These are phyloP conservation scores for Camillea tinctor DNA, from an alignment of 2,329 filamentous ascomycete species.

Conservation along the genomic window DNA sequence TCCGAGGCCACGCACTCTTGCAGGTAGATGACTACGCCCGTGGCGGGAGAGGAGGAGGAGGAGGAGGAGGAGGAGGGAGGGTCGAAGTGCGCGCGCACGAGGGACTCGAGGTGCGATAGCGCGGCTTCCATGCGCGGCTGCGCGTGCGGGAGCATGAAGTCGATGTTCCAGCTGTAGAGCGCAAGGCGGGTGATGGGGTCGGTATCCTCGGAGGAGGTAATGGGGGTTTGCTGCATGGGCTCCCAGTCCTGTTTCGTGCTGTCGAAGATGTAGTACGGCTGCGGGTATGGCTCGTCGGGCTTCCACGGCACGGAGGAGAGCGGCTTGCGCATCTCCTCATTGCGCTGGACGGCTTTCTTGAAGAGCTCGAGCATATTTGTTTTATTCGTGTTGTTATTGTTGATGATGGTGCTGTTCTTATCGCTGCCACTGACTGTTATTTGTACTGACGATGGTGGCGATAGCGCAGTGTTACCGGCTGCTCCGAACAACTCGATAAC, in stretches of 20 bases:
- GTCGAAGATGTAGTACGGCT: conserved; percentile 26
- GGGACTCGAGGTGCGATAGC: conserved; percentile 22
- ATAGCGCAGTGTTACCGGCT: too few species aligned
- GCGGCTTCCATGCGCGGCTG: conserved; percentile 27
- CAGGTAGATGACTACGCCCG: conserved; percentile 44
- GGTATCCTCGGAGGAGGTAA: not conserved
- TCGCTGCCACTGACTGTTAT: too few species aligned
- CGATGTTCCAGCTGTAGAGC: conserved; percentile 34
- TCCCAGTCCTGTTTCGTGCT: conserved; percentile 18
- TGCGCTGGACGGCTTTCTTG: conserved; percentile 19
- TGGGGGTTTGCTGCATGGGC: not conserved
- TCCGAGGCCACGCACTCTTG: conserved; percentile 50
- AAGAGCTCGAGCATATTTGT: conserved; percentile 25
- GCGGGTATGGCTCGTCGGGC: conserved; percentile 25
- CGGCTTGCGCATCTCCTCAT: conserved; percentile 13
- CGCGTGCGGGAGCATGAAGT: conserved; percentile 32
- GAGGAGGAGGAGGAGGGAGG: too few species aligned
- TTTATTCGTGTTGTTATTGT: too few species aligned
- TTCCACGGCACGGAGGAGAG: conserved; percentile 20
- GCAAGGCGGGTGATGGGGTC: conserved; percentile 20
- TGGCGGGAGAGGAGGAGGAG: conserved; percentile 4
- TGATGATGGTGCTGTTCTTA: not conserved
- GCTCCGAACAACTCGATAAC: too few species aligned
- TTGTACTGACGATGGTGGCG: too few species aligned
- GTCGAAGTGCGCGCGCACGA: conserved; percentile 1